phyloP scores from a whole-genome alignment of 1,139 yeast species.

The Geotrichum candidum region DNA sequence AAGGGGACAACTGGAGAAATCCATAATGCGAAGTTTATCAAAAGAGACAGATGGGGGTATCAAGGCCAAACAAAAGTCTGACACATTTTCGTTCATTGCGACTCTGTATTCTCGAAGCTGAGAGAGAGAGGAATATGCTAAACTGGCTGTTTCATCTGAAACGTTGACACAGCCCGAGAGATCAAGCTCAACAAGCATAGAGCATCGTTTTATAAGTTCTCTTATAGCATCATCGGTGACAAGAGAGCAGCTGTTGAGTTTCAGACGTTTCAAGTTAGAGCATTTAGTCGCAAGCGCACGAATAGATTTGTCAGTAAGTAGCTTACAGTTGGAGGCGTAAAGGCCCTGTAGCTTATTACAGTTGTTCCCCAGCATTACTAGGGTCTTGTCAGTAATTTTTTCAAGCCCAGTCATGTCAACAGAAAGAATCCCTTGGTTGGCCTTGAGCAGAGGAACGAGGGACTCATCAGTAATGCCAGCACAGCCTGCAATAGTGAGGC shows the following conservation, averaged over 20 bases:
- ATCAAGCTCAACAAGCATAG: constrained; percentile 81
- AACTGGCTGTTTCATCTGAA: constrained; percentile 54
- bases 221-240: constrained; percentile 66
- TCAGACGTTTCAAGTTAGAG: constrained; percentile 73
- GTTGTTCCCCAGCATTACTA: constrained; percentile 60
- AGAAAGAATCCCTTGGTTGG: constrained; percentile 70
- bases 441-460: constrained; percentile 53
- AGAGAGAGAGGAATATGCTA: constrained; percentile 57
- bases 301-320: constrained; percentile 64
- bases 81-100: constrained; percentile 63
- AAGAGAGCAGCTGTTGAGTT: constrained; percentile 64
- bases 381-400: constrained; percentile 59
- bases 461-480: constrained; percentile 56
- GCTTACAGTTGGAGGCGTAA: constrained; percentile 79
- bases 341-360: constrained; percentile 82
- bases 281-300: constrained; percentile 54
- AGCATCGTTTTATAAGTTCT: constrained; percentile 62
- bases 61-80: constrained; percentile 48
- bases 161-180: constrained; percentile 76
- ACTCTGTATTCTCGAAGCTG: constrained; percentile 80
- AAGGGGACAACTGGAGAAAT: constrained; percentile 77
- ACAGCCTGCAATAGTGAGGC: constrained; percentile 81
- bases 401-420: constrained; percentile 87
- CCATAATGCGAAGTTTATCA: constrained; percentile 66
- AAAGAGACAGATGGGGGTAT: constrained; percentile 31